Evolutionary conservation across 805 yeast species (phyloP).

Genomic region (Lipomyces chichibuensis): DNA sequence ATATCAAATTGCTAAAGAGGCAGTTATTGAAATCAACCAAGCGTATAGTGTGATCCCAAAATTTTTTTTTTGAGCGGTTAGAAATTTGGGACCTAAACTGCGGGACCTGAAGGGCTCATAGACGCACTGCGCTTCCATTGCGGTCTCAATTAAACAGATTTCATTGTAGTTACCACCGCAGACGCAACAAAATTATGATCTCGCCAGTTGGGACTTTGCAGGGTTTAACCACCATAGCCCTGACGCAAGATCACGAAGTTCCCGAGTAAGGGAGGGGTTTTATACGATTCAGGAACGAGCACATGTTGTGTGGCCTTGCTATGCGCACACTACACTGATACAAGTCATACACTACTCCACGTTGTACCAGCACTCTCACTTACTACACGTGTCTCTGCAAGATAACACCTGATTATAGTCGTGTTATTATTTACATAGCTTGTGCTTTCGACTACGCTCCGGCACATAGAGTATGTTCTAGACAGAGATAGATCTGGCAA

Average conservation of each 20-base stretch:
- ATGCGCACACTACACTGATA: background rate
- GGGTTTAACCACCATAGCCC: background rate
- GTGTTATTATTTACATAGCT: background rate
- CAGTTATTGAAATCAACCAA: background rate
- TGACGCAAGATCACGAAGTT: background rate
- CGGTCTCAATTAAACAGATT: background rate
- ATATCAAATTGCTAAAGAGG: background rate
- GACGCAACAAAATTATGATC: background rate
- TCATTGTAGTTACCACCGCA: background rate
- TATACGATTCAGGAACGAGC: background rate
- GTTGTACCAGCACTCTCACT: background rate
- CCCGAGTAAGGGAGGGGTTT: background rate
- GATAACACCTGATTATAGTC: background rate
- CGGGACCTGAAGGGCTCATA: background rate
- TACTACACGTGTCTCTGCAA: background rate
- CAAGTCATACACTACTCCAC: background rate
- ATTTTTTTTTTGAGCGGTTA: constrained; percentile 26
- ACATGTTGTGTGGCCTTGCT: no score
- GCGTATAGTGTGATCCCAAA: constrained; percentile 5
- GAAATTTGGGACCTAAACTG: constrained; percentile 13
- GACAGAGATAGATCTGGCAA: background rate
- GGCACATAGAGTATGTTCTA: background rate
- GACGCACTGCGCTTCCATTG: background rate
- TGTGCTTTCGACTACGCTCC: no score
- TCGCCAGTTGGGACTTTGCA: background rate